These are phyloP conservation scores for Phlyctochytrium arcticum DNA, from an alignment of 192 early-diverging fungal genomes.

Conservation along the genomic window DNA sequence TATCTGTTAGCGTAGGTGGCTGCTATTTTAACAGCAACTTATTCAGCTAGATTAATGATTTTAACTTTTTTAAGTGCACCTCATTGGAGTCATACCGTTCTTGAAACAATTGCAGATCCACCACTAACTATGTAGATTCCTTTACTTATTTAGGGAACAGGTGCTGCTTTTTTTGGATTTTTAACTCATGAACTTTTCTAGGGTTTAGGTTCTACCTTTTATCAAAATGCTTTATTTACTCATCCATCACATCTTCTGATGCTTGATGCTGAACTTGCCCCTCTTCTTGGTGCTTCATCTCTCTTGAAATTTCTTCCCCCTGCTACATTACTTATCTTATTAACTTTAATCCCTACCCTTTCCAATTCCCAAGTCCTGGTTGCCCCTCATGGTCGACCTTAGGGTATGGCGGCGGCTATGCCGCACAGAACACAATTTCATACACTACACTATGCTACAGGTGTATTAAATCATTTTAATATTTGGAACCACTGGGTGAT, in stretches of 20 bases:
- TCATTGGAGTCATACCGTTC: conserved; percentile 34
- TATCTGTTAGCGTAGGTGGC: conserved; percentile 38
- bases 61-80: conserved; percentile 43
- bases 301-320: conserved; percentile 6
- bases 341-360: conserved; percentile 3
- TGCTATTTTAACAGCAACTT: conserved; percentile 42
- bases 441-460: conserved; percentile 9
- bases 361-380: background rate
- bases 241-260: conserved; percentile 36
- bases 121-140: conserved; percentile 36
- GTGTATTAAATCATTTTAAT: conserved; percentile 36
- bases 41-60: conserved; percentile 44
- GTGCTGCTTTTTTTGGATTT: conserved; percentile 48
- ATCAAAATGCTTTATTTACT: conserved; percentile 35
- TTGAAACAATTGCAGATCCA: conserved; percentile 37
- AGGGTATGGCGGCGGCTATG: no score
- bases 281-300: conserved; percentile 3
- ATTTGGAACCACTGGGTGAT: conserved; percentile 39
- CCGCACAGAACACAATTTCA: conserved; percentile 10
- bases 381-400: no score
- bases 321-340: background rate
- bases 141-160: conserved; percentile 36
- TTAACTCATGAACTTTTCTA: conserved; percentile 38
- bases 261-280: no score
- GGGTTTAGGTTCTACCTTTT: conserved; percentile 38